Base-by-base conservation (phyloP, 2,329 filamentous ascomycete genomes). In the Aspergillus tanneri region DNA sequence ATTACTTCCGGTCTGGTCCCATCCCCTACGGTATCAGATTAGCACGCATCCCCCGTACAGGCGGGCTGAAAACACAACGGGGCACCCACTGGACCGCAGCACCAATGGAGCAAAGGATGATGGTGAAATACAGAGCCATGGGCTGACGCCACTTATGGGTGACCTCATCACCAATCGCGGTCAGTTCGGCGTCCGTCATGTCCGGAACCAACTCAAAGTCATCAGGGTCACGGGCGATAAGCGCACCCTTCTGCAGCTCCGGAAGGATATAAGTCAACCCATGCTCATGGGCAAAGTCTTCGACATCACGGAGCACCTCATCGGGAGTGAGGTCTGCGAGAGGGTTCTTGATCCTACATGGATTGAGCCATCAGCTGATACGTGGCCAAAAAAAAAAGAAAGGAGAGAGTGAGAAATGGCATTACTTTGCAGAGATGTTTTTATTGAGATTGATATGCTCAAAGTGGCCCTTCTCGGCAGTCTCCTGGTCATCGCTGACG, bases 131-230 rank as follows among this genome's bases (percentile, higher is more conserved):
- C 6, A 80, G 65, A 11, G 70, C 52, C 37, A 51, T 55, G 3
- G 78, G 76, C 52, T 79, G 77, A 9, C 68, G 69, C 77, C 77
- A 80, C 49, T 74, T 74, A 55, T 78, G 73, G 14, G 67, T 59
- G 22, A 71, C 63, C 55, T 80, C 77, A 19, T 72, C 62, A n/a
- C 66, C 66, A 24, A 79, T 69, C 4, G 67, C 69, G 5, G 67
- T 61, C 19, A 66, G 55, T 50, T 79, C 77, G 1, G 61, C 53
- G 2, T 72, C 67, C 2, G 69, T 69, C 18, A 80, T 62, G 0
- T 65, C 72, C 6, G 70, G 64, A 11, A 79, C 62, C 7, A 57
- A 59, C 43, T 76, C 73, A 47, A 73, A 78, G 2, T 69, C 67
- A 1, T 65, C 62, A 3, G 77, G 76, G 43, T 78, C 71, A 43